Evolutionary conservation across 2,329 filamentous ascomycete species (phyloP).

Genomic region (Ophiocordyceps australis): DNA sequence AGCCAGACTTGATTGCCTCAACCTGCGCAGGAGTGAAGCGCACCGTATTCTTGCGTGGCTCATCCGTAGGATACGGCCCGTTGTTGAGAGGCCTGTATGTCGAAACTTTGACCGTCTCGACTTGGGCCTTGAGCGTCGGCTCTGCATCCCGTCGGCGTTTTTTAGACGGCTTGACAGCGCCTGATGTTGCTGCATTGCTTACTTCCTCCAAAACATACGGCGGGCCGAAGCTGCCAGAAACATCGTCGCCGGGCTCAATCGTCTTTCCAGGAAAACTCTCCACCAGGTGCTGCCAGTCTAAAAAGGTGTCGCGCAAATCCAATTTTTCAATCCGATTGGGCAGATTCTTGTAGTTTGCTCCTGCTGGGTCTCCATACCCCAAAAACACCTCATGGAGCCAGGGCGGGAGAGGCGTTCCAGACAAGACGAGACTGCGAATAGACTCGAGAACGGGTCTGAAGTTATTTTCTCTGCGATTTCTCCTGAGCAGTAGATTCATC

Average conservation of each 20-base stretch:
- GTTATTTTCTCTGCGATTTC: conserved; percentile 84
- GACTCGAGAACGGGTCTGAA: conserved; percentile 89
- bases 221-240: conserved; percentile 58
- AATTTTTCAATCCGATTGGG: conserved; percentile 60
- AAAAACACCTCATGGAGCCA: conserved; percentile 97
- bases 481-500: conserved; percentile 72
- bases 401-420: conserved; percentile 67
- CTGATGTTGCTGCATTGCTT: conserved; percentile 31
- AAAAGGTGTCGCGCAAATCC: conserved; percentile 85
- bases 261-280: conserved; percentile 79
- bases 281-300: conserved; percentile 87
- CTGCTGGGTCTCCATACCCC: conserved; percentile 86
- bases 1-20: conserved; percentile 83
- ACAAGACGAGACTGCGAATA: conserved; percentile 69
- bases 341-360: conserved; percentile 71
- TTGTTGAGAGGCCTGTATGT: conserved; percentile 81
- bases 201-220: conserved; percentile 69
- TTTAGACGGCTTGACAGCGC: conserved; percentile 48
- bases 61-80: conserved; percentile 76
- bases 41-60: conserved; percentile 62
- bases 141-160: conserved; percentile 73
- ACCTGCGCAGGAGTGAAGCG: conserved; percentile 85
- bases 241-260: conserved; percentile 59
- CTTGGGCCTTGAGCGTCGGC: conserved; percentile 39
- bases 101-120: conserved; percentile 60